Conservation (phyloP, 1,284 basidiomycete genomes). For the Apiotrichum sp. region DNA sequence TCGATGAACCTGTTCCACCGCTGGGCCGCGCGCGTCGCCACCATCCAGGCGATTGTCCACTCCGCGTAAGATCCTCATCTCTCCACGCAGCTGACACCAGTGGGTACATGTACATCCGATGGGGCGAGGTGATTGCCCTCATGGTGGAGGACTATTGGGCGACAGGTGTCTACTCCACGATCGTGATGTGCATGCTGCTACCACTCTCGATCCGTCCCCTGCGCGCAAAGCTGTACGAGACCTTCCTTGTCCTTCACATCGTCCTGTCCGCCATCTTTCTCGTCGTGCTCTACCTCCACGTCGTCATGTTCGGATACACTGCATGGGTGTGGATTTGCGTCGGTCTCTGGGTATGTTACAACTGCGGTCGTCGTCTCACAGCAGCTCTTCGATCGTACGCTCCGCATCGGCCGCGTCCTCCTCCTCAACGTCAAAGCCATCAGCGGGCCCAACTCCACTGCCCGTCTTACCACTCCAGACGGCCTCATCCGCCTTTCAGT, state of each 20-base stretch:
- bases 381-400: constrained; percentile 2
- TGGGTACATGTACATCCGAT: constrained; percentile 14
- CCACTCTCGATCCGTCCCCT: constrained; percentile 22
- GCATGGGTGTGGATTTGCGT: constrained; percentile 22
- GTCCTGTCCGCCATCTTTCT: constrained; percentile 18
- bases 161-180: constrained; percentile 19
- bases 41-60: constrained; percentile 23
- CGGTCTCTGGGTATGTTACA: constrained; percentile 22
- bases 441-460: neutral
- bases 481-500: constrained; percentile 23
- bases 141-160: constrained; percentile 19
- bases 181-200: constrained; percentile 17
- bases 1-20: constrained; percentile 27
- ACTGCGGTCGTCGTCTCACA: neutral
- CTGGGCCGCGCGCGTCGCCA: constrained; percentile 22
- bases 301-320: constrained; percentile 21
- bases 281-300: constrained; percentile 24
- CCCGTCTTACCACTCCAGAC: neutral
- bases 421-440: constrained; percentile 17
- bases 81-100: neutral
- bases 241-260: constrained; percentile 29
- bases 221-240: constrained; percentile 22
- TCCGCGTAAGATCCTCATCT: constrained; percentile 12
- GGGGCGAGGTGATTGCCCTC: neutral
- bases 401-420: constrained; percentile 14